phyloP scores from a whole-genome alignment of 257 asterid genomes.

The Galeopsis tetrahit region DNA sequence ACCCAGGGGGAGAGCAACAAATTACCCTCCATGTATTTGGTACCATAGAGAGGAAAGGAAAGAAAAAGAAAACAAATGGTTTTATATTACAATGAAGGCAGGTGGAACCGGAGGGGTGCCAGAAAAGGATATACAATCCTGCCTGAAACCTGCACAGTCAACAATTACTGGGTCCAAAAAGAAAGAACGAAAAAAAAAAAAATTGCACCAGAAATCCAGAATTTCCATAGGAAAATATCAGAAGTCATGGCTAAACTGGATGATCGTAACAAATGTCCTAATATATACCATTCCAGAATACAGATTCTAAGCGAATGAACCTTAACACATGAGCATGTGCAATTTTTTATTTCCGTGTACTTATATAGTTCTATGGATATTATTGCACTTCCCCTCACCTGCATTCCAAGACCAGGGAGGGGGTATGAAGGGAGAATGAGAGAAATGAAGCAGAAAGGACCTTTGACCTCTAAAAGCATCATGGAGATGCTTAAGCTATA shows the following conservation, averaged over 20 bases:
- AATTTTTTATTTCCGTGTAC: not conserved
- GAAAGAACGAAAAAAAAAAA: constrained; percentile 13
- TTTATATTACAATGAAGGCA: not conserved
- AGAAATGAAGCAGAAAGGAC: constrained; percentile 2
- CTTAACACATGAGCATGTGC: not conserved
- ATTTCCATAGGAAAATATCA: not conserved
- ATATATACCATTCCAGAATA: constrained; percentile 7
- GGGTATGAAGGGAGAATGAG: not conserved
- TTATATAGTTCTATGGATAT: not conserved
- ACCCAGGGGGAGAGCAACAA: not conserved
- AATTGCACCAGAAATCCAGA: not conserved
- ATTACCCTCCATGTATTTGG: constrained; percentile 11
- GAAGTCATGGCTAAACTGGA: not conserved
- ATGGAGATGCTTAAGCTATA: constrained; percentile 36
- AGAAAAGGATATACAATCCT: not conserved
- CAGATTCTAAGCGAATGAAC: constrained; percentile 15
- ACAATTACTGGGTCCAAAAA: constrained; percentile 8
- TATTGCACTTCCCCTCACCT: not conserved
- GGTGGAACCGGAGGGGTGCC: not conserved
- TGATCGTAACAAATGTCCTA: not conserved
- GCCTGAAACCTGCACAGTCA: constrained; percentile 9
- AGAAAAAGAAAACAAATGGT: not conserved
- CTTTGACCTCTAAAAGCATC: constrained; percentile 24
- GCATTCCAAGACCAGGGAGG: constrained; percentile 6
- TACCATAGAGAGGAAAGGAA: not conserved